Evolutionary conservation across 1,284 basidiomycete genomes (phyloP), one percentile per base, ranked within the genome.

Genomic region (Ustilago shanxiensis): DNA sequence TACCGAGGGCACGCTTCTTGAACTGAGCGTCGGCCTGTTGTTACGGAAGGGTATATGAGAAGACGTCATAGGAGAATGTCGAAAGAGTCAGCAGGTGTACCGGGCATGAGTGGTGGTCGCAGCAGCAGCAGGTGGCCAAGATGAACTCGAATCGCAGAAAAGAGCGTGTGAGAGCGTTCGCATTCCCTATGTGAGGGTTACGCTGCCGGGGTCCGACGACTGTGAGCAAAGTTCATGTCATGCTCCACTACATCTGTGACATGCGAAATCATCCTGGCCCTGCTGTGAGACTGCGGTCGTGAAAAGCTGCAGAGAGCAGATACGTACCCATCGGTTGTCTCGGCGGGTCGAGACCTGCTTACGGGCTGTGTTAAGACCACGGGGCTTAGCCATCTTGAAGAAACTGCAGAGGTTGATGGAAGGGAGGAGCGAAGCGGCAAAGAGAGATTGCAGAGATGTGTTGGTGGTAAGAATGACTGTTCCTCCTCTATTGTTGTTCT

Each of bases 1-100:
- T 99, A 81, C 97, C 97, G 76, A 99, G 92, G 70, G 97, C 96
- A 87, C 97, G 94, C 90, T 99, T 99, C 92, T 99, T 99, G 91
- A 98, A 99, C 71, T 92, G 90, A 88, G 96, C 96, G 89, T 99
- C 97, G 89, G 97, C 95, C 94, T 95, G 84, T 83, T 56, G 39
- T 28, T 28, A 45, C 35, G 18, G 39, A 44, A 33, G 20, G 29
- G 24, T 24, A 28, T 3, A 18, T 31, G 37, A 14, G 9, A 16
- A 13, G 31, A 28, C 39, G 50, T 22, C 26, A 10, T 10, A 28
- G 39, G 22, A 49, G 49, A 35, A 28, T 24, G 26, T n/a, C 26
- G 20, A 41, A 54, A 44, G 35, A 24, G 60, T 68, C 66, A 68
- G 64, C 41, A 65, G 37, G 57, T n/a, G 29, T 18, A 24, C 8